Percentiles rank a stretch among this genome's conserved stretches.
phyloP scores from a whole-genome alignment of 2,329 filamentous ascomycete species.

The Eutypella sp. region DNA sequence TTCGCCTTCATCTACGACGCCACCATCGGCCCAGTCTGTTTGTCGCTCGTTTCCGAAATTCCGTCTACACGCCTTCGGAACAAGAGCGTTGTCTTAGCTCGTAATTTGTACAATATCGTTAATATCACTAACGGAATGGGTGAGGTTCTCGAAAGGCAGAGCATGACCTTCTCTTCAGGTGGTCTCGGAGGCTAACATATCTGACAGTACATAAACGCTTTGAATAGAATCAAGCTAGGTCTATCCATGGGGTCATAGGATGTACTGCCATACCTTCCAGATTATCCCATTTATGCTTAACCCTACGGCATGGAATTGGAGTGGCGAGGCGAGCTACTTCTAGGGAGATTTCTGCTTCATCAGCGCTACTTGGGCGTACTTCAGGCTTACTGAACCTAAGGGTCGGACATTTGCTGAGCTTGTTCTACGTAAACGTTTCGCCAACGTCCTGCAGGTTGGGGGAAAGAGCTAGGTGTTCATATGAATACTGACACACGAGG shows the following conservation, averaged over 20 bases:
- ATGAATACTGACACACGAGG: too few species aligned
- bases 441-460: too few species aligned
- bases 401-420: constrained; percentile 38
- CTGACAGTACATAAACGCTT: neutral
- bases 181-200: neutral
- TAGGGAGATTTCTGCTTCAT: constrained; percentile 22
- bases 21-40: constrained; percentile 37
- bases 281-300: constrained; percentile 27
- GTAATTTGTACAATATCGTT: constrained; percentile 33
- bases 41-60: constrained; percentile 36
- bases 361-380: constrained; percentile 33
- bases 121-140: constrained; percentile 28
- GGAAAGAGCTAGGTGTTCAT: too few species aligned
- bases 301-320: constrained; percentile 22
- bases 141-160: neutral
- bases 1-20: constrained; percentile 35
- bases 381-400: constrained; percentile 35
- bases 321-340: constrained; percentile 29
- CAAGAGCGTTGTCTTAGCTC: constrained; percentile 33
- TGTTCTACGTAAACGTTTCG: too few species aligned
- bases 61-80: constrained; percentile 33
- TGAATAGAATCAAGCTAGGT: too few species aligned
- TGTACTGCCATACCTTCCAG: neutral
- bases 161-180: neutral
- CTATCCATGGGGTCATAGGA: too few species aligned